Evolutionary conservation across 164 flowering plant species (phyloP), one percentile per base, ranked within the genome.

Genomic region (Vitis riparia): DNA sequence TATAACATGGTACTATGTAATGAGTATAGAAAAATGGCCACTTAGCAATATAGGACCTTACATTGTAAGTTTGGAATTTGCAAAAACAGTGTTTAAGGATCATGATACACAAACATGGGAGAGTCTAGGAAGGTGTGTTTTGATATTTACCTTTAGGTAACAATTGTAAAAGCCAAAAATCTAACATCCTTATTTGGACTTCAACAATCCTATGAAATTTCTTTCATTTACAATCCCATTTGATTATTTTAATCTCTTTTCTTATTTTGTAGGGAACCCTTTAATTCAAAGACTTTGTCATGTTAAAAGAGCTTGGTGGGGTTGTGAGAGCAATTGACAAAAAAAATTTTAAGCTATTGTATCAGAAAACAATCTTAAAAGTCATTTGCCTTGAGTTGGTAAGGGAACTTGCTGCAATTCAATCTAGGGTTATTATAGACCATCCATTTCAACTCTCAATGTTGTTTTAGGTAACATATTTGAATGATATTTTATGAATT

Each of bases 81-180:
- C 80, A 14, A 80, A 80, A 65, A 76, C 55, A 1, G 16, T 2
- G 9, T 63, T 75, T 44, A 15, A 32, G 2, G 23, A 62, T 60
- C 44, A 55, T 59, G 52, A 75, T 58, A 11, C 74, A 44, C 63
- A 63, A 23, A 70, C 66, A 7, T 80, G 74, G 80, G 3, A 55
- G 17, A 75, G 83, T 73, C 67, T 80, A 0, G 81, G 71, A 65
- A 77, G 73, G 71, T 75, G 82, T 23, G 64, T 71, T 15, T 79
- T 14, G 71, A 79, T 59, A 62, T 76, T 50, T 76, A 73, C 55
- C 51, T 79, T 27, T 77, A 79, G 75, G 82, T 76, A 62, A 3
- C 7, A 37, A 37, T 23, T 23, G 2, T 23, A 23, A 23, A 23
- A 23, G 27, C 44, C 11, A 0, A 12, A 14, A 27, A 10, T 37